Evolutionary conservation across 148 eudicot genomes (phyloP), one percentile per base, ranked within the genome.

Genomic region (Selenicereus undatus): DNA sequence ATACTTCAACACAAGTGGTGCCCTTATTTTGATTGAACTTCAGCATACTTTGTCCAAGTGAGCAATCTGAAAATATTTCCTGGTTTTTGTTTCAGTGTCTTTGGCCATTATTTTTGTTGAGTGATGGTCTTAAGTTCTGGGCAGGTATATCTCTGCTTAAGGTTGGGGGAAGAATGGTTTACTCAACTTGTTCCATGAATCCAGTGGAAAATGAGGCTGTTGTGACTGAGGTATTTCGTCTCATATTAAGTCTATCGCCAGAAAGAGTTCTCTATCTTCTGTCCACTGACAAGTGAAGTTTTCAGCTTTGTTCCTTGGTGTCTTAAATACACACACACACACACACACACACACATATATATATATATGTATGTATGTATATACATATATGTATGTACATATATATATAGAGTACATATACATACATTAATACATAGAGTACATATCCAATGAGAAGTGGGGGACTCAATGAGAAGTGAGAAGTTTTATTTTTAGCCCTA

Each of bases 121-220:
- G 43, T 58, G 80, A 54, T 60, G 29, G 14, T 58, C 11, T 11
- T 75, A 26, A 14, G 62, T 13, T 79, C 54, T 51, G 79, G 84
- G 78, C 88, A 96, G 99, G 99, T 73, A 18, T 92, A 26, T 83
- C 95, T 74, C 81, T 96, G 87, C 97, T 96, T 77, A 96, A 92
- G 87, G 91, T 94, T 81, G 99, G 95, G 77, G 99, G 99, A 78
- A 89, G 91, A 86, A 93, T 96, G 93, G 91, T 96, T 69, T 96
- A 96, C 87, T 96, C 99, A 50, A 96, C 99, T 45, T 96, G 99
- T 84, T 93, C 99, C 36, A 93, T 96, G 99, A 96, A 96, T 89
- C 99, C 99, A 65, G 91, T 96, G 80, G 99, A 96, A 85, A 91
- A 96, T 83, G 99, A 96, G 90, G 98, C 99, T 88, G 99, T 96